Conservation (phyloP, 2,329 filamentous ascomycete genomes). For the Trichoderma citrinoviride region DNA sequence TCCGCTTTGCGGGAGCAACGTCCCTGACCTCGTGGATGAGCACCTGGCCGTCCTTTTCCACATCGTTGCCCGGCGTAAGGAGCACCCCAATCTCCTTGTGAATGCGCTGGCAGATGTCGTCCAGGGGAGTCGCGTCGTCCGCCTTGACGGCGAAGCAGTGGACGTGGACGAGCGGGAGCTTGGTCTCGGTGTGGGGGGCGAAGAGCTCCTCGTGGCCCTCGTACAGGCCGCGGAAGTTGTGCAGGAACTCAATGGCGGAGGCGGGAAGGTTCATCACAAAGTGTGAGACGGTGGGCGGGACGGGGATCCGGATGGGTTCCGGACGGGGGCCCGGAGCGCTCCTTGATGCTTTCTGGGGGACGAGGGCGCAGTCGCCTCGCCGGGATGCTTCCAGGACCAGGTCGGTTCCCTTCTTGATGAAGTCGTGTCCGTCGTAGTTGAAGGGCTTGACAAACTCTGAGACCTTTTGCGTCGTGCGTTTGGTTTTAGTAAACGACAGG, state of each 20-base stretch:
- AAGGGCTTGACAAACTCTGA: conserved; percentile 70
- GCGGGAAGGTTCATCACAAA: conserved; percentile 98
- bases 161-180: conserved; percentile 82
- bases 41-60: conserved; percentile 48
- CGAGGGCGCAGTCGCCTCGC: conserved; percentile 52
- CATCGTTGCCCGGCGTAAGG: conserved; percentile 45
- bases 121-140: conserved; percentile 65
- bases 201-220: conserved; percentile 67
- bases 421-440: conserved; percentile 77
- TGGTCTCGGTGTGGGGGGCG: conserved; percentile 52
- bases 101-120: conserved; percentile 47
- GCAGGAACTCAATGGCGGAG: conserved; percentile 79
- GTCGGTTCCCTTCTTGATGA: conserved; percentile 71
- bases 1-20: conserved; percentile 89
- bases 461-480: conserved; percentile 46
- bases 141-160: conserved; percentile 89
- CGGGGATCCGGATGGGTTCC: conserved; percentile 43
- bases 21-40: conserved; percentile 71
- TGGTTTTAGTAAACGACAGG: neutral
- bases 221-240: conserved; percentile 68
- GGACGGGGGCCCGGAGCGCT: conserved; percentile 39
- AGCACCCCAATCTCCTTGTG: conserved; percentile 41
- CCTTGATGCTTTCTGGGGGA: conserved; percentile 43
- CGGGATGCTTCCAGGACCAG: conserved; percentile 52
- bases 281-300: conserved; percentile 79